Percentiles rank a stretch among this genome's conserved stretches.
These are phyloP conservation scores for Saussurea involucrata DNA, from an alignment of 129 eudicot genomes.

Conservation along the genomic window DNA sequence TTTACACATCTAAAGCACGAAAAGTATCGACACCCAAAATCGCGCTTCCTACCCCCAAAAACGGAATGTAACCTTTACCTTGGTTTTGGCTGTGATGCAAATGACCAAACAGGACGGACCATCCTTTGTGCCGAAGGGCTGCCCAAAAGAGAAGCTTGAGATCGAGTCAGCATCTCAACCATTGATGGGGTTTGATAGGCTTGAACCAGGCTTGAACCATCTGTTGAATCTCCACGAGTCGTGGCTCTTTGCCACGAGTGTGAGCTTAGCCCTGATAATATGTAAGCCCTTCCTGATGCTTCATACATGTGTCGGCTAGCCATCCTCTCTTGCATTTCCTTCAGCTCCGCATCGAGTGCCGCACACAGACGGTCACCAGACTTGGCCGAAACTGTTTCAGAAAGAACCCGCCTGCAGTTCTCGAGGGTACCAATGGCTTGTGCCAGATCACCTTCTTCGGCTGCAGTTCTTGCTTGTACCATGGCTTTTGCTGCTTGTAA, in stretches of 20 bases:
- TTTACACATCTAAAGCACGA: slow-evolving; percentile 37
- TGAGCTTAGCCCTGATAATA: slow-evolving; percentile 82
- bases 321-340: slow-evolving; percentile 84
- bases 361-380: slow-evolving; percentile 57
- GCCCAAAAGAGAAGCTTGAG: slow-evolving; percentile 64
- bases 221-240: slow-evolving; percentile 84
- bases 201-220: slow-evolving; percentile 61
- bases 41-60: slow-evolving; percentile 32
- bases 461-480: slow-evolving; percentile 59
- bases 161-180: slow-evolving; percentile 74
- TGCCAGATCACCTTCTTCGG: slow-evolving; percentile 67
- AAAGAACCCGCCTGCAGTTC: slow-evolving; percentile 40
- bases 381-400: slow-evolving; percentile 58
- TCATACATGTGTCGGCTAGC: slow-evolving; percentile 75
- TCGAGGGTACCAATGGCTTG: slow-evolving; percentile 56
- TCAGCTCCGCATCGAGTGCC: slow-evolving; percentile 71
- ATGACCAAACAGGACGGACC: slow-evolving; percentile 53
- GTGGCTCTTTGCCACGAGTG: slow-evolving; percentile 97
- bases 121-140: slow-evolving; percentile 58
- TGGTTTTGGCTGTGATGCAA: slow-evolving; percentile 47
- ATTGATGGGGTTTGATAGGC: slow-evolving; percentile 84
- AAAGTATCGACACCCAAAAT: slow-evolving; percentile 47
- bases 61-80: slow-evolving; percentile 35
- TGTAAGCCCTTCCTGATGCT: slow-evolving; percentile 76
- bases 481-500: slow-evolving; percentile 70